Evolutionary conservation across 2,329 filamentous ascomycete genomes (phyloP).

Genomic region (Penicillium sp.): DNA sequence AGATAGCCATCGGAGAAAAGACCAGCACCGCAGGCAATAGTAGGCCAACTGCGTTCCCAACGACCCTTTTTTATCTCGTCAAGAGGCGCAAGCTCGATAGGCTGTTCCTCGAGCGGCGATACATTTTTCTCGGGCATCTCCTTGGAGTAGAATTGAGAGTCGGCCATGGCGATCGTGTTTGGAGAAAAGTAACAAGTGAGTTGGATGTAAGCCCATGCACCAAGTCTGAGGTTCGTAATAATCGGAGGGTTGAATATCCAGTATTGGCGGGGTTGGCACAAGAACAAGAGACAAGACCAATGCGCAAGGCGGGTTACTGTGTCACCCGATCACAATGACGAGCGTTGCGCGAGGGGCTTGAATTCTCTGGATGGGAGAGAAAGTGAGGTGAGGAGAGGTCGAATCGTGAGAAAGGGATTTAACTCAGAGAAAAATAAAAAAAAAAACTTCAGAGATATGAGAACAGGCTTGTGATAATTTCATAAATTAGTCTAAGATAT

Average conservation of each 20-base stretch:
- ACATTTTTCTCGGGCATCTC: slow-evolving; percentile 16
- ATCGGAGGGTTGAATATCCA: neutral
- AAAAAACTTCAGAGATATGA: neutral
- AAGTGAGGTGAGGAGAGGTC: neutral
- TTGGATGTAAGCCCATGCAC: neutral
- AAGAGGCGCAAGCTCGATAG: slow-evolving; percentile 26
- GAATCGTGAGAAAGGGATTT: neutral
- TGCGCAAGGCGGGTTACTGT: neutral
- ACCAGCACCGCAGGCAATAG: slow-evolving; percentile 84
- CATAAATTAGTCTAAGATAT: neutral
- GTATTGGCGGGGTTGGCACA: neutral
- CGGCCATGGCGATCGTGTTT: slow-evolving; percentile 11
- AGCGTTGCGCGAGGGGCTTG: neutral
- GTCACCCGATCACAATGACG: slow-evolving; percentile 7
- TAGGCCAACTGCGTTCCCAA: slow-evolving; percentile 64
- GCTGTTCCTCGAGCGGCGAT: slow-evolving; percentile 9
- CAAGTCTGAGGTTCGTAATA: neutral
- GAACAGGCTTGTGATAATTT: neutral
- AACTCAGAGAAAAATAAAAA: neutral
- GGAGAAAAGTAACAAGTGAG: neutral
- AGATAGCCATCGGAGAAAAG: slow-evolving; percentile 91
- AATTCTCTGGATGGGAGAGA: neutral
- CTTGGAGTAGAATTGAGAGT: slow-evolving; percentile 13
- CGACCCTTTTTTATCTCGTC: slow-evolving; percentile 36
- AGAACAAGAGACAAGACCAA: neutral